Evolutionary conservation across 2,329 filamentous ascomycete species (phyloP), one percentile per base, ranked within the genome.

Genomic region (Phyllosticta citriasiana): DNA sequence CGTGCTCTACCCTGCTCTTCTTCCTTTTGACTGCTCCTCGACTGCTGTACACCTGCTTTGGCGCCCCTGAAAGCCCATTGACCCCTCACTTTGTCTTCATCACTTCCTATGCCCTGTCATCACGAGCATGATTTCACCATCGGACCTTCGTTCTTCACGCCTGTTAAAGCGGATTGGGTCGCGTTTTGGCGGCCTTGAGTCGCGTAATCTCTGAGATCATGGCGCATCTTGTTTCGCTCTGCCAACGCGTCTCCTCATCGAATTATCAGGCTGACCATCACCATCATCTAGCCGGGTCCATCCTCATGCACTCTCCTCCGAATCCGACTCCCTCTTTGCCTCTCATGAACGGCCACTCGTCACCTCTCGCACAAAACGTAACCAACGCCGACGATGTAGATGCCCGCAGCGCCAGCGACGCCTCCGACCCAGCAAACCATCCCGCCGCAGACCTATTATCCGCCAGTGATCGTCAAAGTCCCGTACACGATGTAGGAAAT

Each of bases 341-440:
- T 76, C 79, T 84, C 71, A 80, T 82, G 70, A 89, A 91, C 76
- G 88, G 87, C 71, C 82, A 86, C 74, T 71, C 79, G 68, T 83
- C 83, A 71, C 81, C 83, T 67, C 75, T 77, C 65, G 76, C 79
- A 65, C 78, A 79, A 67, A 76, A 79, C 66, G 74, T 71, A 65
- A 70, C 72, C 63, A 71, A 71, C 62, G 73, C 75, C 60, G 72
- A 74, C 57, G 78, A 80, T 62, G 73, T 76, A 63, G 77, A 77
- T 54, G 78, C 81, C 64, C 81, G 81, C 66, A 88, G 82, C 75
- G 89, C 91, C 68, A 90, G 85, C 80, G 89, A 91, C 67, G 80
- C 88, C 63, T 91, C 89, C 68, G 88, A 95, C 69, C 79, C 83
- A 67, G 82, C 83, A 70, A 83, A 88, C 68, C 74, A 78, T 69